Evolutionary conservation across 208 protist genomes (phyloP).

Genomic region (Crithidia mellificae): DNA sequence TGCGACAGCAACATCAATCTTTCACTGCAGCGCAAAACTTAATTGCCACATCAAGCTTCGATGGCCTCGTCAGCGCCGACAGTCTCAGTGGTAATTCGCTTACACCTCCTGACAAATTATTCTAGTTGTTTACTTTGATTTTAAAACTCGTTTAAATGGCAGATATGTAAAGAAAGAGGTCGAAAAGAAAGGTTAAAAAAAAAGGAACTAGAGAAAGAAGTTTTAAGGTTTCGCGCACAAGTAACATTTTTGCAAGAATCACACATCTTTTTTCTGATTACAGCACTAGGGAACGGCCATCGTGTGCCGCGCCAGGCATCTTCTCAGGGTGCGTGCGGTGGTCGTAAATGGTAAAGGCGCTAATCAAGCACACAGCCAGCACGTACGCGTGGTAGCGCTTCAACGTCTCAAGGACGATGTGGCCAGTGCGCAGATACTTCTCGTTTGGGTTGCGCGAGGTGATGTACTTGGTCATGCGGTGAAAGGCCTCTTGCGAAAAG

Average conservation of each 20-base stretch:
- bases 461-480: slow-evolving; percentile 86
- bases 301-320: slow-evolving; percentile 58
- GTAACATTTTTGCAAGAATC: not conserved
- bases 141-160: too few relatives aligned
- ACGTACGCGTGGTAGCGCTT: slow-evolving; percentile 87
- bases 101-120: too few relatives aligned
- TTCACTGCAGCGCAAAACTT: too few relatives aligned
- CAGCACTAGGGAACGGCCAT: slow-evolving; percentile 83
- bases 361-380: slow-evolving; percentile 60
- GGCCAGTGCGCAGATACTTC: slow-evolving; percentile 78
- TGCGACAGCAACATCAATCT: too few relatives aligned
- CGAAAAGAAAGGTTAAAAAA: too few relatives aligned
- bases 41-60: too few relatives aligned
- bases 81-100: too few relatives aligned
- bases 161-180: too few relatives aligned
- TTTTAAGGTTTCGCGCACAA: too few relatives aligned
- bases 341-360: slow-evolving; percentile 64
- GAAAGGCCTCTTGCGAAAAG: slow-evolving; percentile 84
- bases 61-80: too few relatives aligned
- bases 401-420: slow-evolving; percentile 80
- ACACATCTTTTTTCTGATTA: slow-evolving; percentile 25
- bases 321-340: slow-evolving; percentile 66
- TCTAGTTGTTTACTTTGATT: too few relatives aligned
- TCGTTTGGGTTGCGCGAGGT: slow-evolving; percentile 88
- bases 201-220: too few relatives aligned